phyloP scores from a whole-genome alignment of 2,329 filamentous ascomycete genomes.

The Amesomyces nigricolor region DNA sequence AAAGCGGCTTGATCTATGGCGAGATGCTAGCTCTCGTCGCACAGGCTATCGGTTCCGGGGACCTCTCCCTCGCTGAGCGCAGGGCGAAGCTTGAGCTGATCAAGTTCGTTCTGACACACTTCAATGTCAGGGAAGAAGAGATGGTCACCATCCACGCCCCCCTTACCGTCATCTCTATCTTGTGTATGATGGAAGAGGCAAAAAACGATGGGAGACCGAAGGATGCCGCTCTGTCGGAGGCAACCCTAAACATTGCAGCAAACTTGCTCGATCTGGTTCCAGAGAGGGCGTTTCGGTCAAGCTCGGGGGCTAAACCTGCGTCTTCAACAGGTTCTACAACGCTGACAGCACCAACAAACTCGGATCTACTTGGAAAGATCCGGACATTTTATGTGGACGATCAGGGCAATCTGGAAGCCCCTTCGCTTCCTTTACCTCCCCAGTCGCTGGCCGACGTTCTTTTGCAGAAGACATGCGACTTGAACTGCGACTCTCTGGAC shows the following conservation, averaged over 20 bases:
- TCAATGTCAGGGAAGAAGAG: conserved; percentile 93
- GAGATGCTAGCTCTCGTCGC: conserved; percentile 67
- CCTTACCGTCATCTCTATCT: conserved; percentile 61
- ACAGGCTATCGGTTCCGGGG: conserved; percentile 49
- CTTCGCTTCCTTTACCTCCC: conserved; percentile 53
- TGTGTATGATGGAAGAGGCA: conserved; percentile 54
- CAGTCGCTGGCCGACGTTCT: conserved; percentile 56
- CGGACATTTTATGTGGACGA: conserved; percentile 63
- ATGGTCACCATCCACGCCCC: conserved; percentile 87
- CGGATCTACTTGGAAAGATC: conserved; percentile 56
- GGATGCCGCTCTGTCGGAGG: conserved; percentile 22
- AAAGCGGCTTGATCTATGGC: conserved; percentile 87
- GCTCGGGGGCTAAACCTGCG: conserved; percentile 22
- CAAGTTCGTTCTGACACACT: conserved; percentile 76
- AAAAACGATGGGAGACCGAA: conserved; percentile 32
- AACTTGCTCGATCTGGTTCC: conserved; percentile 60
- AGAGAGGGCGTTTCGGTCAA: conserved; percentile 52
- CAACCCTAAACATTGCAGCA: conserved; percentile 45
- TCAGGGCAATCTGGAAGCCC: conserved; percentile 62
- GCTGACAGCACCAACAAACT: conserved; percentile 34
- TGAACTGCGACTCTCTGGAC: conserved; percentile 45
- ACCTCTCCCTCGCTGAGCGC: conserved; percentile 41
- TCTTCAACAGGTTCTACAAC: conserved; percentile 27
- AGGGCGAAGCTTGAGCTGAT: conserved; percentile 65
- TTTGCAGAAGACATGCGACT: conserved; percentile 52